A percentile compares a stretch with the other conserved stretches of the same genome.
phyloP scores from a whole-genome alignment of 1,139 yeast genomes.

The Blastobotrys raffinosifermentans region DNA sequence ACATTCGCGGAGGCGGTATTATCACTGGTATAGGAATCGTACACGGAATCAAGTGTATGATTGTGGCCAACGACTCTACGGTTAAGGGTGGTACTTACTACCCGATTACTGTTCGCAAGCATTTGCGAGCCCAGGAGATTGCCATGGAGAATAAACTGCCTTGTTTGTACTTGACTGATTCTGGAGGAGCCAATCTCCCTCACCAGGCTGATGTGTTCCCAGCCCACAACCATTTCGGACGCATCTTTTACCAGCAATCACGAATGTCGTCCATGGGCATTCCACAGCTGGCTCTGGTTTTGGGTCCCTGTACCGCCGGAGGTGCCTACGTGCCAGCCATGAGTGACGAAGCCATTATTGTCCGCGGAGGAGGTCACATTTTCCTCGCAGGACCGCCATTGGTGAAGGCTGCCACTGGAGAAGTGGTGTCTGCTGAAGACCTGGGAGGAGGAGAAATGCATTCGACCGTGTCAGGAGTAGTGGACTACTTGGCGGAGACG shows the following conservation, averaged over 20 bases:
- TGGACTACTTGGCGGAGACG: conserved; percentile 31
- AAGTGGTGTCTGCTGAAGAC: conserved; percentile 32
- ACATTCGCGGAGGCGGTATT: conserved; percentile 33
- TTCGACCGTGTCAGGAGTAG: conserved; percentile 31
- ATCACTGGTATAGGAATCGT: conserved; percentile 34
- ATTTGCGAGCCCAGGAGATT: conserved; percentile 32
- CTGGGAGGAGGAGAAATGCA: conserved; percentile 36
- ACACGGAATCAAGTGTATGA: conserved; percentile 29
- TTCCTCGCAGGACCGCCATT: conserved; percentile 35
- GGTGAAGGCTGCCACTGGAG: conserved; percentile 36
- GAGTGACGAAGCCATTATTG: conserved; percentile 34
- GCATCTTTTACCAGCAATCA: conserved; percentile 33
- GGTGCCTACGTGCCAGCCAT: conserved; percentile 37
- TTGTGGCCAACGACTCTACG: conserved; percentile 34
- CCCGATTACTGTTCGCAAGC: conserved; percentile 35
- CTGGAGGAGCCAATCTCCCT: conserved; percentile 36
- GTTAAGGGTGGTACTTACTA: conserved; percentile 36
- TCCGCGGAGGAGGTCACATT: conserved; percentile 33
- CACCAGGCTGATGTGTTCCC: conserved; percentile 35
- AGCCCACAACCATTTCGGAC: conserved; percentile 34
- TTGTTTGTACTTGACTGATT: conserved; percentile 31
- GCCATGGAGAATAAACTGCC: conserved; percentile 32
- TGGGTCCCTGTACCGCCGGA: conserved; percentile 38
- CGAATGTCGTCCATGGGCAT: conserved; percentile 31
- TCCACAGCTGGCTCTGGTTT: conserved; percentile 32